Percentiles rank a stretch among this genome's conserved stretches.
These are phyloP conservation scores for Whalleya microplaca DNA, from an alignment of 2,329 filamentous ascomycete species.

Conservation along the genomic window DNA sequence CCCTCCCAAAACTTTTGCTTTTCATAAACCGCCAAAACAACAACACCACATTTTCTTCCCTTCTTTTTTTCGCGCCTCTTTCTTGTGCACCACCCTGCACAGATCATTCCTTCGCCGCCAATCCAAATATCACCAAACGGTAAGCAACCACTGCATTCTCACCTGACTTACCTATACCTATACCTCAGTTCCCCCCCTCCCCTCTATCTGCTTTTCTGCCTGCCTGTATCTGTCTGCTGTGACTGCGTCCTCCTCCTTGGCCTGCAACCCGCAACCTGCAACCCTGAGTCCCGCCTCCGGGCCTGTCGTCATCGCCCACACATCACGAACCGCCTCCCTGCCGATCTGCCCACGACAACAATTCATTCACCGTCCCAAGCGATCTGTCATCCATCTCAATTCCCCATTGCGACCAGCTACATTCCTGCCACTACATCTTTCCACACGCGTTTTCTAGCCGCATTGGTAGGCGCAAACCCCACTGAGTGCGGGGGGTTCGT, in stretches of 20 bases:
- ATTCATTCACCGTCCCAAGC: constrained; percentile 25
- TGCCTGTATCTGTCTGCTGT: constrained; percentile 19
- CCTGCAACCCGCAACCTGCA: constrained; percentile 36
- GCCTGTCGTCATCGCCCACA: constrained; percentile 40
- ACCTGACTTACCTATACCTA: neutral
- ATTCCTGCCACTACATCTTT: constrained; percentile 19
- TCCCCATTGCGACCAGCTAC: constrained; percentile 30
- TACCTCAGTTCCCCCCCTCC: too few relatives aligned
- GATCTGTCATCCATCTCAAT: constrained; percentile 31
- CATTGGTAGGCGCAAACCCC: constrained; percentile 42
- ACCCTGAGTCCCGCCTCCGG: constrained; percentile 35
- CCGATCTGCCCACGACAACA: constrained; percentile 25
- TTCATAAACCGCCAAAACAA: constrained; percentile 29
- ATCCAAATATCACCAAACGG: constrained; percentile 23
- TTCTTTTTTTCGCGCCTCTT: constrained; percentile 28
- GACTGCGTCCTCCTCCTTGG: constrained; percentile 29
- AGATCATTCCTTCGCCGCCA: constrained; percentile 26
- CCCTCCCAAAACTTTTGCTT: constrained; percentile 31
- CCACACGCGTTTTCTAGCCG: constrained; percentile 32
- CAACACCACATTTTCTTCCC: constrained; percentile 27
- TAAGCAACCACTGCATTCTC: constrained; percentile 19
- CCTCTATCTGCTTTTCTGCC: constrained; percentile 1
- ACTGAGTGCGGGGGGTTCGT: constrained; percentile 38
- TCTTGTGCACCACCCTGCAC: constrained; percentile 33
- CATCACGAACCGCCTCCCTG: constrained; percentile 33